Evolutionary conservation across 768 basidiomycete genomes (phyloP), one percentile per base, ranked within the genome.

Genomic region (Tephrocybe sp.): DNA sequence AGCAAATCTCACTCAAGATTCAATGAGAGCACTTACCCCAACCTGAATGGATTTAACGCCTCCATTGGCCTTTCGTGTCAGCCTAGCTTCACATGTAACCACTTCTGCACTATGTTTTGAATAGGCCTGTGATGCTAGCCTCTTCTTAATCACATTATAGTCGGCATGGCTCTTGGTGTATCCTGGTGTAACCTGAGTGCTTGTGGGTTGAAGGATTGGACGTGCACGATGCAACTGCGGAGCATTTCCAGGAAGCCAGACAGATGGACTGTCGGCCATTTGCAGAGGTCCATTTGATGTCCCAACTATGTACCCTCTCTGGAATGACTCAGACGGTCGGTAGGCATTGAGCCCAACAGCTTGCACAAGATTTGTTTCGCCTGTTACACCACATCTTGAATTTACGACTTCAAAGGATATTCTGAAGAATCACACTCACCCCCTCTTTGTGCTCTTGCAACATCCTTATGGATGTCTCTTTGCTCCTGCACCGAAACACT

Each of bases 91-190:
- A 15, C 44, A 35, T n/a, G 31, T 19, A 19, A 44, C 24, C 5
- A 51, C 36, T 30, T 41, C 9, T 5, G 25, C 43, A 25, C n/a
- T 21, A 31, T 51, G 32, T 18, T n/a, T 43, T 2, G 47, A 25
- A 39, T 48, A 48, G 39, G 47, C 47, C 32, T 41, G 24, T 21
- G 37, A 28, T 30, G 38, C 38, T 13, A 31, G 47, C 22, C 8
- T 13, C 4, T 40, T 19, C 4, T 38, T 25, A 15, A 19, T 31
- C 24, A 15, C 38, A 9, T 30, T 6, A 36, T 48, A 48, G 13
- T 13, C 11, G 5, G 28, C 18, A 25, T 48, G 37, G 22, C 16
- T 24, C 4, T 26, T 25, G 16, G 47, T 48, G n/a, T 48, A 48
- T 9, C 47, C 47, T 8, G 38, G n/a, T n/a, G n/a, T n/a, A n/a